Conservation (phyloP, 139 green algal species). For the Tetraselmis striata region DNA sequence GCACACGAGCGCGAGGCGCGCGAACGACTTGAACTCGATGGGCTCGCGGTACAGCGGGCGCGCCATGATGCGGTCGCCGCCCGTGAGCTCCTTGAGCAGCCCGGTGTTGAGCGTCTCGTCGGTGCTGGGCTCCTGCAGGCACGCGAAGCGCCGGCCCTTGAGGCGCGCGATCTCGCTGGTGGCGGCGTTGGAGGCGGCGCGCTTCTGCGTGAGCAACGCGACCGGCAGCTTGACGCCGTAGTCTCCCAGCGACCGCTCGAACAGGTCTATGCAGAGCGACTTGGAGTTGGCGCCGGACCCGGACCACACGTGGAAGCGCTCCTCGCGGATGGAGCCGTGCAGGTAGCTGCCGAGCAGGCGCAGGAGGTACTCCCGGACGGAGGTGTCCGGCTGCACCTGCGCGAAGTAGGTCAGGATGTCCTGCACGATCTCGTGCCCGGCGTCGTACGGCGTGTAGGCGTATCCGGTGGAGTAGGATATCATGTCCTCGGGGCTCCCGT, state of each 20-base stretch:
- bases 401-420: constrained; percentile 5
- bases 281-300: constrained; percentile 15
- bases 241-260: constrained; percentile 8
- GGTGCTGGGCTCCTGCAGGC: constrained; percentile 15
- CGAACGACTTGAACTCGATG: constrained; percentile 8
- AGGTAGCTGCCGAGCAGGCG: constrained; percentile 6
- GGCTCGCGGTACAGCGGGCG: neutral
- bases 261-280: neutral
- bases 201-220: constrained; percentile 17
- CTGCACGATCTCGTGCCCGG: neutral
- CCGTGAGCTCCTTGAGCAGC: constrained; percentile 10
- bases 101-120: constrained; percentile 18
- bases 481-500: constrained; percentile 16
- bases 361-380: constrained; percentile 16
- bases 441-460: constrained; percentile 3
- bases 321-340: neutral
- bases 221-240: constrained; percentile 16
- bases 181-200: constrained; percentile 5
- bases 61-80: constrained; percentile 3
- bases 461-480: constrained; percentile 16
- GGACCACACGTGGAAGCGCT: constrained; percentile 18
- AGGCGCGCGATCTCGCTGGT: constrained; percentile 6
- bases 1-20: constrained; percentile 9
- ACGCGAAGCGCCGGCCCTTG: constrained; percentile 13
- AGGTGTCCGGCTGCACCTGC: neutral